These are phyloP conservation scores for Nemania serpens DNA, from an alignment of 2,329 filamentous ascomycete genomes.

Conservation along the genomic window DNA sequence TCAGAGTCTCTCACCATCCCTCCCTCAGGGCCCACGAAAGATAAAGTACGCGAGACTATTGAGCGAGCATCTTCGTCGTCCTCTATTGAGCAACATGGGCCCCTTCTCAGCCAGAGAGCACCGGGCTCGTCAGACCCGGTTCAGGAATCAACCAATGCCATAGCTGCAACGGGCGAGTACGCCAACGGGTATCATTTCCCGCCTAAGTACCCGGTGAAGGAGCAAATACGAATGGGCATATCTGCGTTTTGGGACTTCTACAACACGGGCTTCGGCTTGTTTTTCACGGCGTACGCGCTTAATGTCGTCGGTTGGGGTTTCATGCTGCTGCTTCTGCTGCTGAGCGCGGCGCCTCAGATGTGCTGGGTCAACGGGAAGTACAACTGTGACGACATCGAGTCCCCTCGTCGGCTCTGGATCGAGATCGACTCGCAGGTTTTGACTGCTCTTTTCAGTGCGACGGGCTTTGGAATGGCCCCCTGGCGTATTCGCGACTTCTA, in stretches of 20 bases:
- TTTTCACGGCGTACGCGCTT: slow-evolving; percentile 77
- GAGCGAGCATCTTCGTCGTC: slow-evolving; percentile 30
- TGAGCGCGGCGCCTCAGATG: slow-evolving; percentile 75
- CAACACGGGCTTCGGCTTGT: slow-evolving; percentile 74
- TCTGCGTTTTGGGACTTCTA: slow-evolving; percentile 73
- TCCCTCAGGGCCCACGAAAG: slow-evolving; percentile 2
- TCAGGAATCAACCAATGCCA: slow-evolving; percentile 31
- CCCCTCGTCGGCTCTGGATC: slow-evolving; percentile 80
- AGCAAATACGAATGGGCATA: slow-evolving; percentile 61
- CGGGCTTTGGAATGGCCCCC: slow-evolving; percentile 80
- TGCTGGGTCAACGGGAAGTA: slow-evolving; percentile 56
- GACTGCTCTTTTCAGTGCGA: slow-evolving; percentile 85
- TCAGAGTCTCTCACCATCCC: slow-evolving; percentile 6
- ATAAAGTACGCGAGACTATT: slow-evolving; percentile 3
- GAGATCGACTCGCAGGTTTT: slow-evolving; percentile 84
- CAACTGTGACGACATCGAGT: slow-evolving; percentile 72
- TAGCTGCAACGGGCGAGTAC: slow-evolving; percentile 47
- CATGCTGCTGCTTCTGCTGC: slow-evolving; percentile 86
- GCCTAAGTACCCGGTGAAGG: slow-evolving; percentile 62
- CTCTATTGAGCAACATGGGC: slow-evolving; percentile 26
- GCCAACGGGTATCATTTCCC: slow-evolving; percentile 70
- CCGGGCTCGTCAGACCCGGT: slow-evolving; percentile 26
- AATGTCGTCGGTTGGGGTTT: slow-evolving; percentile 89
- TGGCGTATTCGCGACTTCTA: slow-evolving; percentile 85
- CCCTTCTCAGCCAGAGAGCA: slow-evolving; percentile 29